A percentile compares a stretch with the other conserved stretches of the same genome.
Evolutionary conservation across 1,284 basidiomycete genomes (phyloP).

Genomic region (Schizopora paradoxa): DNA sequence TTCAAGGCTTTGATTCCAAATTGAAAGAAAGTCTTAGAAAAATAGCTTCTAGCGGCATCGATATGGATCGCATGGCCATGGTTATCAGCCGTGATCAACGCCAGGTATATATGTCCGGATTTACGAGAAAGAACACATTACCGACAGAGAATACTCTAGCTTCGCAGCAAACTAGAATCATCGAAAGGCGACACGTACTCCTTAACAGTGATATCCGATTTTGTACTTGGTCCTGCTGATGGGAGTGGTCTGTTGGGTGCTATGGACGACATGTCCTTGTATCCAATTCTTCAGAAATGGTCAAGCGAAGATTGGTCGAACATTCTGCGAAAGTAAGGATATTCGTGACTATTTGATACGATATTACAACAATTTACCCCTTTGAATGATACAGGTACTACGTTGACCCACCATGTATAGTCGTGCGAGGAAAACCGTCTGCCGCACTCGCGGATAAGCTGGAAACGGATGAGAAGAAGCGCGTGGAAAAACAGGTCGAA

Average conservation of each 20-base stretch:
- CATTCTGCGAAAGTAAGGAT: slow-evolving; percentile 67
- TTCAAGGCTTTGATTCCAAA: slow-evolving; percentile 68
- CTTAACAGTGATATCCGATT: slow-evolving; percentile 74
- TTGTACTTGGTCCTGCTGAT: slow-evolving; percentile 82
- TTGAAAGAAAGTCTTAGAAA: slow-evolving; percentile 68
- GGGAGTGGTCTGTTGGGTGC: slow-evolving; percentile 74
- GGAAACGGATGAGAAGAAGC: slow-evolving; percentile 77
- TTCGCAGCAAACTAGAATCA: slow-evolving; percentile 71
- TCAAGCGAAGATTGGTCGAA: slow-evolving; percentile 72
- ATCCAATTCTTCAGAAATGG: slow-evolving; percentile 67
- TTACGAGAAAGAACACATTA: slow-evolving; percentile 8
- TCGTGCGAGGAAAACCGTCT: slow-evolving; percentile 86
- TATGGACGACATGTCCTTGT: slow-evolving; percentile 79
- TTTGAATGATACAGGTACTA: slow-evolving; percentile 56
- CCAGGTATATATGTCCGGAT: slow-evolving; percentile 45
- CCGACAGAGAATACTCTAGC: slow-evolving; percentile 39
- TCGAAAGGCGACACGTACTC: slow-evolving; percentile 75
- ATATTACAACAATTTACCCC: slow-evolving; percentile 3
- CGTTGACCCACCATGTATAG: slow-evolving; percentile 63
- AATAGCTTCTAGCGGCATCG: slow-evolving; percentile 75
- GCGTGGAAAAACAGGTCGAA: slow-evolving; percentile 67
- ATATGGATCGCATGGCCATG: slow-evolving; percentile 90
- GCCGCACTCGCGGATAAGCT: slow-evolving; percentile 78
- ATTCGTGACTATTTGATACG: slow-evolving; percentile 9
- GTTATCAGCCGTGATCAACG: slow-evolving; percentile 86